Base-by-base conservation (phyloP, 176 grass and related monocot genomes). In the Musa beccarii region DNA sequence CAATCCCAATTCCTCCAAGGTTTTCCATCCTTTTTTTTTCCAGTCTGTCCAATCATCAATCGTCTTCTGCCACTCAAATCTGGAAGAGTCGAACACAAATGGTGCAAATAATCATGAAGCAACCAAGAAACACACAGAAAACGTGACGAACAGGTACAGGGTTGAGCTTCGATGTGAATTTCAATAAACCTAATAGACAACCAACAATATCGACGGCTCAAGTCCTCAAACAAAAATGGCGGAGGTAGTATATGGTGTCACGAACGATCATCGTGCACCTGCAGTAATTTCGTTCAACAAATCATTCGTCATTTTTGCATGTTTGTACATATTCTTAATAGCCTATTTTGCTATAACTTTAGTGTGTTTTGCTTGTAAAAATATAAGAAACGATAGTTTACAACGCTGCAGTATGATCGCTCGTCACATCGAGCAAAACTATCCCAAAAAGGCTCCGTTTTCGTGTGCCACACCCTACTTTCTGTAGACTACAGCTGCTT, bases 41-140 rank as follows among this genome's bases (percentile, higher is more conserved):
- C 90, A 87, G 72, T 98, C 90, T 15, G 81, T 87, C 95, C 94
- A 98, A 79, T 93, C 94, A n/a, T 93, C 84, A 66, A 98, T 84
- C 0, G 90, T 89, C 69, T 98, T 98, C 51, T 93, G 84, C 90
- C 88, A 98, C 75, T 97, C 88, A 51, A 98, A 98, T 72, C 94
- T 80, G 6, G 90, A 98, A 9, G 94, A 90, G 57, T 98, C 91
- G 84, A 93, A 98, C 63, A 90, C 75, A 70, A 93, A 98, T 28
- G 90, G 88, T 2, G 90, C 88, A 63, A 98, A 98, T 34, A 91
- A 80, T 90, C 94, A 92, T 55, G 93, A 96, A 53, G 74, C 81
- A 75, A 96, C 93, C 62, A 96, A 72, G 71, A 96, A 92, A 89
- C 93, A 96, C 43, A 90, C 52, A 81, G 93, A 87, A 43, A 81